These are phyloP conservation scores for Daldinia bambusicola DNA, from an alignment of 495 filamentous ascomycete genomes.

Conservation along the genomic window DNA sequence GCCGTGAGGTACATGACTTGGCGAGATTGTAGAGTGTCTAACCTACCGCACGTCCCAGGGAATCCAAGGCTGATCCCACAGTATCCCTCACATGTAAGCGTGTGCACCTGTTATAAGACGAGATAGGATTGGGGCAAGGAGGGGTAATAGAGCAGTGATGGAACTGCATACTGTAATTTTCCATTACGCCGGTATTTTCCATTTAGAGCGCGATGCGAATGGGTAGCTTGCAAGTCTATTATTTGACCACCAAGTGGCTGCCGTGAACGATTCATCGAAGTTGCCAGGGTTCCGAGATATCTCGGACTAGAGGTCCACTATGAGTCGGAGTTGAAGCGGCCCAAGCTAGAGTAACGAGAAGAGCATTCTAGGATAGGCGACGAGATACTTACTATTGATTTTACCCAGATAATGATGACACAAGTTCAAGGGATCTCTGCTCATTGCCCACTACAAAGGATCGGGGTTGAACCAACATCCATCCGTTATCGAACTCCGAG, in stretches of 20 bases:
- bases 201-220: constrained; percentile 35
- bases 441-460: background rate
- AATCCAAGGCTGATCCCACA: constrained; percentile 21
- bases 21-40: background rate
- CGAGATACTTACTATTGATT: background rate
- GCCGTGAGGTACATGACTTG: constrained; percentile 8
- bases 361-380: background rate
- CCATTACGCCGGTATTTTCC: constrained; percentile 49
- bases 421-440: background rate
- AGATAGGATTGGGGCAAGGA: background rate
- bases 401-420: background rate
- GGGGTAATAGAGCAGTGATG: background rate
- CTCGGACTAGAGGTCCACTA: background rate
- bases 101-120: constrained; percentile 13
- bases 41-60: constrained; percentile 7
- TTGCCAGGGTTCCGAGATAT: background rate
- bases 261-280: constrained; percentile 36
- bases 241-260: constrained; percentile 46
- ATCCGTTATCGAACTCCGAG: constrained; percentile 21
- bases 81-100: constrained; percentile 25
- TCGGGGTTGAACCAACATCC: constrained; percentile 5
- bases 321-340: background rate
- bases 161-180: constrained; percentile 45
- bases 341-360: background rate
- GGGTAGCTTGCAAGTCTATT: constrained; percentile 42